Percentiles rank a stretch among this genome's conserved stretches.
phyloP scores from a whole-genome alignment of 2,329 filamentous ascomycete genomes.

The Monosporascus sp. region DNA sequence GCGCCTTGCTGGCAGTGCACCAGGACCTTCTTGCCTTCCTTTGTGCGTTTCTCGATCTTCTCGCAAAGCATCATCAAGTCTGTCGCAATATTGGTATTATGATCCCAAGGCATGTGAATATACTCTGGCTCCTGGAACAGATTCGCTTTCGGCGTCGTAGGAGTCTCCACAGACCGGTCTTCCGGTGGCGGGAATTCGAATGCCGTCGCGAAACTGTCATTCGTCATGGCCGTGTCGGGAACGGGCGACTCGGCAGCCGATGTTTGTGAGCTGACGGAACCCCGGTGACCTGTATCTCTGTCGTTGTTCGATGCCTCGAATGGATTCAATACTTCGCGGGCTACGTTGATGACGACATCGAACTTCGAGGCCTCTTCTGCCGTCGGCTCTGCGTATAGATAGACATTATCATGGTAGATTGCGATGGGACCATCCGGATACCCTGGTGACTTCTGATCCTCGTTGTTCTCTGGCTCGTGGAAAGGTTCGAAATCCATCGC shows the following conservation, averaged over 20 bases:
- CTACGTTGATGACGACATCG: constrained; percentile 81
- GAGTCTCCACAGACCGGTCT: constrained; percentile 37
- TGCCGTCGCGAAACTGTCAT: constrained; percentile 55
- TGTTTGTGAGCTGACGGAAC: constrained; percentile 25
- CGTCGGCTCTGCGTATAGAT: constrained; percentile 74
- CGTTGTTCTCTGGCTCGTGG: constrained; percentile 65
- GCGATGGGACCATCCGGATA: constrained; percentile 79
- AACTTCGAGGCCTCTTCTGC: constrained; percentile 72
- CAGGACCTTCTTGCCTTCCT: constrained; percentile 71
- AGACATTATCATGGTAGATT: constrained; percentile 75
- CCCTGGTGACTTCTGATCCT: constrained; percentile 74
- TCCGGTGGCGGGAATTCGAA: constrained; percentile 50
- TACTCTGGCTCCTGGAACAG: constrained; percentile 63
- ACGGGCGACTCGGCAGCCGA: constrained; percentile 39
- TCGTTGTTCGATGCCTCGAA: constrained; percentile 41
- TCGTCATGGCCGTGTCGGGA: constrained; percentile 53
- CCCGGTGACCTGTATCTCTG: constrained; percentile 18
- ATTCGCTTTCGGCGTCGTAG: constrained; percentile 54
- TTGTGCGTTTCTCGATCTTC: constrained; percentile 67
- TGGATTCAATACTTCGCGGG: constrained; percentile 75
- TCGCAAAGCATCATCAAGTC: constrained; percentile 73
- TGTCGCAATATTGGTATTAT: constrained; percentile 79
- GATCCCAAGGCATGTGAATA: constrained; percentile 83
- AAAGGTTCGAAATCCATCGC: constrained; percentile 57
- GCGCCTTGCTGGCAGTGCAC: constrained; percentile 85